A percentile compares a stretch with the other conserved stretches of the same genome.
phyloP scores from a whole-genome alignment of 2,329 filamentous ascomycete species.

The Fusarium sp. region DNA sequence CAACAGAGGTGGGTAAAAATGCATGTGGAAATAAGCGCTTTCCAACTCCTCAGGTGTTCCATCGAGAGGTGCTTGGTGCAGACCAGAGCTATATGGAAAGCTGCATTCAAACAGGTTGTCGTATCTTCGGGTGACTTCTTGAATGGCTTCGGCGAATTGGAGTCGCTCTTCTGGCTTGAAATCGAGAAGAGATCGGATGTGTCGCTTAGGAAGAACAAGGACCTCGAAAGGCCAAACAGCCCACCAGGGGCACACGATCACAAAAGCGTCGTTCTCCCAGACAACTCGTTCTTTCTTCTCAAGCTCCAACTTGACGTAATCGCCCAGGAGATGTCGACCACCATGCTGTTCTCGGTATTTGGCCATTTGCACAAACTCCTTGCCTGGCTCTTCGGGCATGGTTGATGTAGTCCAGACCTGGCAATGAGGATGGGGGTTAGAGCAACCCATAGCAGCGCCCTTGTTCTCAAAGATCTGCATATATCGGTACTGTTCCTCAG shows the following conservation, averaged over 20 bases:
- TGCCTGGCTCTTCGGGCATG: constrained; percentile 87
- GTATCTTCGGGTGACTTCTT: constrained; percentile 90
- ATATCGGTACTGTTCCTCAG: constrained; percentile 86
- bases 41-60: constrained; percentile 87
- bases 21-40: constrained; percentile 91
- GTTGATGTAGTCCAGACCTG: constrained; percentile 96
- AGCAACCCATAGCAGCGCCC: constrained; percentile 97
- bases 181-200: constrained; percentile 88
- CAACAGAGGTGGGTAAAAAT: constrained; percentile 95
- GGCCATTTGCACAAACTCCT: constrained; percentile 82
- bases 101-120: constrained; percentile 97
- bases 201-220: constrained; percentile 86
- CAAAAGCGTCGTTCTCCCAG: constrained; percentile 86
- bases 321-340: constrained; percentile 82
- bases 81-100: constrained; percentile 96
- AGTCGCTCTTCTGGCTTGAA: constrained; percentile 77
- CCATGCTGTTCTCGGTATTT: constrained; percentile 81
- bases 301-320: constrained; percentile 87
- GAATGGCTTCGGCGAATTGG: constrained; percentile 84
- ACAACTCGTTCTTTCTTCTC: constrained; percentile 87
- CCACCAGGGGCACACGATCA: constrained; percentile 97
- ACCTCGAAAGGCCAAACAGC: constrained; percentile 97
- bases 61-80: constrained; percentile 93
- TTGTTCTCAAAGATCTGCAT: constrained; percentile 99
- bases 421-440: constrained; percentile 96